A percentile compares a stretch with the other conserved stretches of the same genome.
phyloP scores from a whole-genome alignment of 345 rosid genomes.

The Eucalyptus tenuipes region DNA sequence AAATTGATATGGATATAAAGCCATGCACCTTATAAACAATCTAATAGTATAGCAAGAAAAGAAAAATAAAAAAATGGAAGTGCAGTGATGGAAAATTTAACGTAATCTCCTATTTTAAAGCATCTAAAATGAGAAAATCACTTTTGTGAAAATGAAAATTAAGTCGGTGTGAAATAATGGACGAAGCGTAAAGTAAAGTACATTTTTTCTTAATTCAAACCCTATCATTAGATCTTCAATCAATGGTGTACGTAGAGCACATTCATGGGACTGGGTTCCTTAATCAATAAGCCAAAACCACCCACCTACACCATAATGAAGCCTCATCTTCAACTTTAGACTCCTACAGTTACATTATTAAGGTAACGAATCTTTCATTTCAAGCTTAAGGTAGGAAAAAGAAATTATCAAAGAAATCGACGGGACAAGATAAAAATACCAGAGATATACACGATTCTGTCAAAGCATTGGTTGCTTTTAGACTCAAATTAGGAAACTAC shows the following conservation, averaged over 20 bases:
- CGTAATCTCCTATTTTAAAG: not conserved
- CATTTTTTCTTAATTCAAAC: not conserved
- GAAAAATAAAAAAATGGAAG: not conserved
- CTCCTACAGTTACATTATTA: not conserved
- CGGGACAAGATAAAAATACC: not conserved
- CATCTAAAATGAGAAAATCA: not conserved
- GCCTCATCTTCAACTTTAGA: not conserved
- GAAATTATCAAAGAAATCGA: not conserved
- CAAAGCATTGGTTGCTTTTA: not conserved
- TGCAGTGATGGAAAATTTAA: not conserved
- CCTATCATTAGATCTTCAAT: not conserved
- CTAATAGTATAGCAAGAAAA: not conserved
- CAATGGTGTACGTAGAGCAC: not conserved
- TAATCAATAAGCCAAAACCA: not conserved
- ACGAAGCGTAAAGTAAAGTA: not conserved
- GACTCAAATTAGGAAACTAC: not conserved
- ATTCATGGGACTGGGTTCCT: not conserved
- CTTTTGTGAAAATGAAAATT: not conserved
- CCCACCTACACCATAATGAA: not conserved
- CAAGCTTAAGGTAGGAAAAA: not conserved
- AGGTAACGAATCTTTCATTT: not conserved
- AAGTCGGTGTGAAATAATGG: not conserved
- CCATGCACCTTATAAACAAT: not conserved
- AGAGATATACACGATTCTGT: not conserved
- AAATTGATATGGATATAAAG: not conserved